These are phyloP conservation scores for Tuber aestivum DNA, from an alignment of 495 filamentous ascomycete species.

Conservation along the genomic window DNA sequence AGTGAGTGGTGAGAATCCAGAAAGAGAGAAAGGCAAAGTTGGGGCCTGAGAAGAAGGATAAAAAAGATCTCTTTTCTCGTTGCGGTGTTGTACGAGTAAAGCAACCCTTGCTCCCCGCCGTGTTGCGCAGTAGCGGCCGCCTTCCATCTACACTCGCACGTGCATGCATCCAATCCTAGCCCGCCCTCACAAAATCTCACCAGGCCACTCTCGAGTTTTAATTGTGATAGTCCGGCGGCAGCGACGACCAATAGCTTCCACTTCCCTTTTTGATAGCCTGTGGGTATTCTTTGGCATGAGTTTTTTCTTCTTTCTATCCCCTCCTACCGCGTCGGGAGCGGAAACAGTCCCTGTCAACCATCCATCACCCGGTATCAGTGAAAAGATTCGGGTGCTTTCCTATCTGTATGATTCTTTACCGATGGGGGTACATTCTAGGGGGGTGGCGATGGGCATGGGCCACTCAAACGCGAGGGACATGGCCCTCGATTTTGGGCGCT, in stretches of 20 bases:
- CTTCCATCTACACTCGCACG: slow-evolving; percentile 18
- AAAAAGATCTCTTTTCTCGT: slow-evolving; percentile 17
- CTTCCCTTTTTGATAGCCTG: not conserved
- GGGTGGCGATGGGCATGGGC: slow-evolving; percentile 8
- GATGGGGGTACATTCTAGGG: not conserved
- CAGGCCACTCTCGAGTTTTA: slow-evolving; percentile 8
- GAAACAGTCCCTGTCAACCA: not conserved
- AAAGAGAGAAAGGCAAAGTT: not conserved
- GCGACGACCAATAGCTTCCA: slow-evolving; percentile 1
- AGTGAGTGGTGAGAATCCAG: not conserved
- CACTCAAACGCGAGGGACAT: slow-evolving; percentile 14
- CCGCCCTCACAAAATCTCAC: slow-evolving; percentile 35
- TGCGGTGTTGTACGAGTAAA: slow-evolving; percentile 25
- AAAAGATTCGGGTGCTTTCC: not conserved
- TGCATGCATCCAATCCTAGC: slow-evolving; percentile 34
- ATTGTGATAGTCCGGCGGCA: slow-evolving; percentile 27
- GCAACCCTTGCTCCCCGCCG: slow-evolving; percentile 31
- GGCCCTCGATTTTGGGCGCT: slow-evolving; percentile 21
- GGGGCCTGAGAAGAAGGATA: not conserved
- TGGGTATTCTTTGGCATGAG: not conserved
- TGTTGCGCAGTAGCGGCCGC: slow-evolving; percentile 30
- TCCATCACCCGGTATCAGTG: not conserved
- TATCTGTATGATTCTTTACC: not conserved
- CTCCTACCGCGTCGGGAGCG: not conserved
- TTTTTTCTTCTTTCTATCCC: not conserved